A percentile compares a stretch with the other conserved stretches of the same genome.
Conservation (phyloP, 306 rosid genomes). For the Fragaria iinumae region DNA sequence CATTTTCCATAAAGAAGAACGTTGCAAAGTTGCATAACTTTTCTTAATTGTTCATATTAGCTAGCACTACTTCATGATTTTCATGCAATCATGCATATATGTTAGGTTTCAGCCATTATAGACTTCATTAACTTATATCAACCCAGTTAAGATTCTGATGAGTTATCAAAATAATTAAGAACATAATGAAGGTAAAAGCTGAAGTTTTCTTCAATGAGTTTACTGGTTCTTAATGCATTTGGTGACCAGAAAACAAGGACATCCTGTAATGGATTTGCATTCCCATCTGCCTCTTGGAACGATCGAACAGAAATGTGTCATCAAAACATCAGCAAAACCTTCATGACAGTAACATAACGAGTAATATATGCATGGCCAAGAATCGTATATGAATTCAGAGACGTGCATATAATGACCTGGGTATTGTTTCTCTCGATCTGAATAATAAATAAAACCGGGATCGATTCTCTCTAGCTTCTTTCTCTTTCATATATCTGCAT, state of each 20-base stretch:
- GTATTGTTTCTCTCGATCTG: neutral
- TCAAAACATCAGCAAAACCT: conserved; percentile 15
- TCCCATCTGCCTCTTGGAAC: conserved; percentile 1
- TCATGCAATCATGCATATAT: neutral
- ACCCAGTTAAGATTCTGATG: neutral
- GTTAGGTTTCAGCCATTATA: neutral
- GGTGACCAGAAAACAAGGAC: neutral
- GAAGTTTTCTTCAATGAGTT: neutral
- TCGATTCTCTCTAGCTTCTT: neutral
- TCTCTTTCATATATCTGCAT: neutral
- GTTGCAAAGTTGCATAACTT: neutral
- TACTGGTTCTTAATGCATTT: neutral
- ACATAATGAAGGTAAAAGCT: neutral
- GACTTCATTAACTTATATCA: neutral
- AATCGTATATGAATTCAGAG: conserved; percentile 1
- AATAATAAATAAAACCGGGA: neutral
- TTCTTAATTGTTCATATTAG: neutral
- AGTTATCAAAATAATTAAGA: neutral
- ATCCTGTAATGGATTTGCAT: conserved; percentile 1
- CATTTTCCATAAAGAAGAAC: neutral
- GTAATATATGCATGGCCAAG: neutral
- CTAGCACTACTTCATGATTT: neutral
- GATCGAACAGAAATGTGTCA: neutral
- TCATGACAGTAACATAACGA: conserved; percentile 1
- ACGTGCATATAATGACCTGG: neutral